A percentile compares a stretch with the other conserved stretches of the same genome.
These are phyloP conservation scores for Leccinum subtestaceum DNA, from an alignment of 768 basidiomycete species.

Conservation along the genomic window DNA sequence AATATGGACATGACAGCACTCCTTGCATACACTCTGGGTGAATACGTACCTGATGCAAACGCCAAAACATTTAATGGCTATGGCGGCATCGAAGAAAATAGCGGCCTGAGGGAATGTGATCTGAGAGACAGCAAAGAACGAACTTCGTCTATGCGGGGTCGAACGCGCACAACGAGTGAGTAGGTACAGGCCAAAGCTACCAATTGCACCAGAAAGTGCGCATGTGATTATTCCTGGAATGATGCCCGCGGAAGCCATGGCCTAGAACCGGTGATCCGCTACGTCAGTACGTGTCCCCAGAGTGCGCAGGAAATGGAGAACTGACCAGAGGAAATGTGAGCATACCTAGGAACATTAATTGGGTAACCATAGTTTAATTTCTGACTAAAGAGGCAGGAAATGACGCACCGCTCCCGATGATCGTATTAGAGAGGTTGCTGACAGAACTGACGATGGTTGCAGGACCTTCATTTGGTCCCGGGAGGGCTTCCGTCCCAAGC, in stretches of 20 bases:
- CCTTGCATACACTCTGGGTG: neutral
- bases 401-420: constrained; percentile 80
- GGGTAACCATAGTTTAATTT: neutral
- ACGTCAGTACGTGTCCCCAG: neutral
- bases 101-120: constrained; percentile 88
- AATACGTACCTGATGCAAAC: constrained; percentile 79
- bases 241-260: constrained; percentile 86
- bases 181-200: constrained; percentile 85
- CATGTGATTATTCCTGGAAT: constrained; percentile 91
- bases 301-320: neutral
- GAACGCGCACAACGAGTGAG: constrained; percentile 79
- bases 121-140: constrained; percentile 80
- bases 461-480: constrained; percentile 52
- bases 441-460: constrained; percentile 67
- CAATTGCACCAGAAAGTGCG: constrained; percentile 70
- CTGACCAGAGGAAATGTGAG: constrained; percentile 80
- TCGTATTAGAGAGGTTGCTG: constrained; percentile 84
- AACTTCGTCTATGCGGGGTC: constrained; percentile 70
- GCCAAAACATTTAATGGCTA: constrained; percentile 95
- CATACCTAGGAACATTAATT: constrained; percentile 55
- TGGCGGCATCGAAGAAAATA: constrained; percentile 89
- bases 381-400: neutral
- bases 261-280: constrained; percentile 41
- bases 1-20: neutral
- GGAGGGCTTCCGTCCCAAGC: constrained; percentile 40